Percentiles rank a stretch among this genome's conserved stretches.
These are phyloP conservation scores for Annona cherimola DNA, from an alignment of 164 flowering plant genomes.

Conservation along the genomic window DNA sequence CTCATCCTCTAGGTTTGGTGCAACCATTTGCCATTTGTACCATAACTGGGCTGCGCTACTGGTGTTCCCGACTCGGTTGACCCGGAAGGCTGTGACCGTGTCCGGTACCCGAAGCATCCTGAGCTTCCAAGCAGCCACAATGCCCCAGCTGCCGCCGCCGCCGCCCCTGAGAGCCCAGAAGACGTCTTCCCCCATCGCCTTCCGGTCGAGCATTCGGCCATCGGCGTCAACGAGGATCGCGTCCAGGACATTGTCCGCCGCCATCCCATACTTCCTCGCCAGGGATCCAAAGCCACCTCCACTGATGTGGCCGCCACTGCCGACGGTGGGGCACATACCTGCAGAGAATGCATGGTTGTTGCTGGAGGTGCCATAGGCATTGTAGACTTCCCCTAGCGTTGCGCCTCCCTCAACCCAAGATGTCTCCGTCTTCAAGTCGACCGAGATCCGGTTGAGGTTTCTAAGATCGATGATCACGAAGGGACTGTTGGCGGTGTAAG, in stretches of 20 bases:
- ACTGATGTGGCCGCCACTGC: slow-evolving; percentile 11
- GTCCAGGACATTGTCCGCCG: slow-evolving; percentile 20
- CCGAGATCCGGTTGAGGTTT: slow-evolving; percentile 11
- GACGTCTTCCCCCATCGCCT: slow-evolving; percentile 23
- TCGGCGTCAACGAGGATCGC: slow-evolving; percentile 12
- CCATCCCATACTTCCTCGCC: slow-evolving; percentile 9
- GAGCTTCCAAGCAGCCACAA: slow-evolving; percentile 12
- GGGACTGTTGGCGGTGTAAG: slow-evolving; percentile 6
- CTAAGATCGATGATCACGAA: slow-evolving; percentile 22
- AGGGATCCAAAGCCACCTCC: slow-evolving; percentile 8
- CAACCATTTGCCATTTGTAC: slow-evolving; percentile 11
- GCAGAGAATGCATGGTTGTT: slow-evolving; percentile 21
- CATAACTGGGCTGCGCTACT: background rate
- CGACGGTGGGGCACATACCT: slow-evolving; percentile 20
- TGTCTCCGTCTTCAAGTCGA: slow-evolving; percentile 12
- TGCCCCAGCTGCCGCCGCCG: slow-evolving; percentile 18
- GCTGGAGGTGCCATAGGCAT: slow-evolving; percentile 12
- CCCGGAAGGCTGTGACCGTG: slow-evolving; percentile 17
- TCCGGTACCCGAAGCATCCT: slow-evolving; percentile 12
- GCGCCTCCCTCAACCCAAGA: slow-evolving; percentile 29
- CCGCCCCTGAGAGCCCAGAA: slow-evolving; percentile 29
- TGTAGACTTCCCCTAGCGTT: slow-evolving; percentile 23
- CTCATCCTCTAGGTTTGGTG: slow-evolving; percentile 4
- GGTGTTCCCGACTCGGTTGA: background rate
- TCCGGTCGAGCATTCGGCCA: slow-evolving; percentile 16